Conservation (phyloP, 1,139 yeast genomes). For the Yamadazyma spencermartinsiae region DNA sequence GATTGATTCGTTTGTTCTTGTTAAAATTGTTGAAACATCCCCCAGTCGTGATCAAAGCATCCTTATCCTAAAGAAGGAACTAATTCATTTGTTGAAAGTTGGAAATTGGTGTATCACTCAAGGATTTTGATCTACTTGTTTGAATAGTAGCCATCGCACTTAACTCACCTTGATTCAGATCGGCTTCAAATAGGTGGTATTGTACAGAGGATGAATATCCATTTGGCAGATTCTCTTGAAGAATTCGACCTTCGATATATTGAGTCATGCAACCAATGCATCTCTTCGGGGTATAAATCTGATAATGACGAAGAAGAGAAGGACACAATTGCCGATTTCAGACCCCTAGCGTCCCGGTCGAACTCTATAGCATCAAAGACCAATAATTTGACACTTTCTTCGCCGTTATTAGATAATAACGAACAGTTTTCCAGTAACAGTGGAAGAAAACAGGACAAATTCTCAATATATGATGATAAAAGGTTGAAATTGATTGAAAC, state of each 20-base stretch:
- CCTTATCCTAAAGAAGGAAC: too few species aligned
- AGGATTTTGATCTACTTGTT: too few species aligned
- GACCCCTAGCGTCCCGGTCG: slow-evolving; percentile 6
- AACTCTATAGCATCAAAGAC: slow-evolving; percentile 12
- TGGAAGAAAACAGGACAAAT: slow-evolving; percentile 5
- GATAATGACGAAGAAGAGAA: not conserved
- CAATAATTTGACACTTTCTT: slow-evolving; percentile 15
- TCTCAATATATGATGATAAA: slow-evolving; percentile 15
- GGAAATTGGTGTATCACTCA: too few species aligned
- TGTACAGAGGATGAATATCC: slow-evolving; percentile 19
- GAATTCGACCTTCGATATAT: slow-evolving; percentile 20
- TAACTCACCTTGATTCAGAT: too few species aligned
- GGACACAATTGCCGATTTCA: not conserved
- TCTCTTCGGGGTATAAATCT: slow-evolving; percentile 7
- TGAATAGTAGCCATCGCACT: too few species aligned
- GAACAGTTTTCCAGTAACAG: slow-evolving; percentile 14
- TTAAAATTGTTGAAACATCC: too few species aligned
- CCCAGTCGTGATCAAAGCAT: not conserved
- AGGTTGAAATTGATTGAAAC: slow-evolving; percentile 5
- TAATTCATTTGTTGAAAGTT: too few species aligned
- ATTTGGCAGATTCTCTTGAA: slow-evolving; percentile 19
- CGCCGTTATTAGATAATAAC: slow-evolving; percentile 17
- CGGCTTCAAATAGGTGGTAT: too few species aligned
- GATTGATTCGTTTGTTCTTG: too few species aligned
- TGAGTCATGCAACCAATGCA: slow-evolving; percentile 22